phyloP scores from a whole-genome alignment of 208 protist genomes.

The Leishmania gerbilli region DNA sequence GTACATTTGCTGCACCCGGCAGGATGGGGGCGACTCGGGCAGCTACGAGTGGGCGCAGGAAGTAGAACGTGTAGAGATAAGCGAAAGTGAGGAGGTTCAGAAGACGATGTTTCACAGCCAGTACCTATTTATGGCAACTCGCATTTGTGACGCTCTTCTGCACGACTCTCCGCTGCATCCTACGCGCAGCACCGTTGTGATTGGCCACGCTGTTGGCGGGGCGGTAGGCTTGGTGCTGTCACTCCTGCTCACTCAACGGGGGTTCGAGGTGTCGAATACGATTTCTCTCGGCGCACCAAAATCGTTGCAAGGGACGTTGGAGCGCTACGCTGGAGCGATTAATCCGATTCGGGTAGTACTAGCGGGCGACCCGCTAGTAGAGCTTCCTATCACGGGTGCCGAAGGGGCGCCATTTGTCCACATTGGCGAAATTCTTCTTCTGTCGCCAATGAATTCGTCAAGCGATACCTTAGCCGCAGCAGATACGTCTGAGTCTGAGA shows the following conservation, averaged over 20 bases:
- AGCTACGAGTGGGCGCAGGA: constrained; percentile 68
- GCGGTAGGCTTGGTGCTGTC: constrained; percentile 59
- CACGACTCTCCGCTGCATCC: constrained; percentile 74
- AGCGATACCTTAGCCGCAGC: background rate
- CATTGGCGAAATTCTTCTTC: constrained; percentile 75
- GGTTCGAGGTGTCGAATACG: constrained; percentile 73
- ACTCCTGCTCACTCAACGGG: constrained; percentile 58
- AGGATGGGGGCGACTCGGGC: constrained; percentile 28
- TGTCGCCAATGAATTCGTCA: constrained; percentile 26
- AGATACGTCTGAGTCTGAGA: background rate
- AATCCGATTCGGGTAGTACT: constrained; percentile 82
- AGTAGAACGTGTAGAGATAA: constrained; percentile 72
- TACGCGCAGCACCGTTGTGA: constrained; percentile 73
- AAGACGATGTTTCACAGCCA: constrained; percentile 69
- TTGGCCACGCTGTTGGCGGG: constrained; percentile 80
- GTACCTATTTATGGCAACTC: constrained; percentile 50
- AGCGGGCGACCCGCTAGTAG: constrained; percentile 78
- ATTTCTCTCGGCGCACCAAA: constrained; percentile 82
- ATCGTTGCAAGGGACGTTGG: constrained; percentile 55
- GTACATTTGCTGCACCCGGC: constrained; percentile 61
- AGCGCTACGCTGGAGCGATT: constrained; percentile 61
- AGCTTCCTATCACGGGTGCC: constrained; percentile 77
- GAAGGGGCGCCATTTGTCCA: constrained; percentile 80
- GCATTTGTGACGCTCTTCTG: constrained; percentile 60
- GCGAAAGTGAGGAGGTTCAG: constrained; percentile 73